A percentile compares a stretch with the other conserved stretches of the same genome.
Evolutionary conservation across 1,284 basidiomycete species (phyloP).

Genomic region (Trichosporon faecale): DNA sequence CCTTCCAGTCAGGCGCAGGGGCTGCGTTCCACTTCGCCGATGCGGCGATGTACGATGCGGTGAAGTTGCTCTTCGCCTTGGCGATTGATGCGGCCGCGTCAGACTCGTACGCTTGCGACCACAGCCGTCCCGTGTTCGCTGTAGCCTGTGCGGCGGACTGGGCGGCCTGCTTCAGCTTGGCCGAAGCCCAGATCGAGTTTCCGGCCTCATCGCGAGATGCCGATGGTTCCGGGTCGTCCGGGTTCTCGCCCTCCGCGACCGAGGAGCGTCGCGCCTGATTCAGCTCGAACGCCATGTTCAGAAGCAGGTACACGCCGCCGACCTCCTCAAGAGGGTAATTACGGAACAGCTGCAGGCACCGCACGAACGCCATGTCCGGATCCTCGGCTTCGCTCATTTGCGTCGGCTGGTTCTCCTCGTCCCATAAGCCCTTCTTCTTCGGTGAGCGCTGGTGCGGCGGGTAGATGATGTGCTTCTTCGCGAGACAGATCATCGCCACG

Average conservation of each 20-base stretch:
- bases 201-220: slow-evolving; percentile 16
- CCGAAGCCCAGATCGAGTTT: slow-evolving; percentile 17
- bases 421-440: slow-evolving; percentile 19
- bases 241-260: slow-evolving; percentile 28
- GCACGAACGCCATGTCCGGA: slow-evolving; percentile 31
- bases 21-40: slow-evolving; percentile 27
- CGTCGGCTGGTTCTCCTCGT: slow-evolving; percentile 14
- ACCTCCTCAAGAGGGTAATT: slow-evolving; percentile 34
- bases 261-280: slow-evolving; percentile 32
- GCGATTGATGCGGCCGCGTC: slow-evolving; percentile 30
- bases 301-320: slow-evolving; percentile 32
- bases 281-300: slow-evolving; percentile 37
- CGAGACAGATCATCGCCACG: slow-evolving; percentile 42
- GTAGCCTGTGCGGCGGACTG: slow-evolving; percentile 11
- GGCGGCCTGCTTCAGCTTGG: slow-evolving; percentile 17
- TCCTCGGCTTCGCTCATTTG: slow-evolving; percentile 24
- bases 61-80: slow-evolving; percentile 29
- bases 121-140: slow-evolving; percentile 19
- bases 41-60: slow-evolving; percentile 23
- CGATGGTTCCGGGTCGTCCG: slow-evolving; percentile 26
- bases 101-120: slow-evolving; percentile 28
- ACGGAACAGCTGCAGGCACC: slow-evolving; percentile 32
- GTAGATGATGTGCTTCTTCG: slow-evolving; percentile 28
- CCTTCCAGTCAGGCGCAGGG: slow-evolving; percentile 22
- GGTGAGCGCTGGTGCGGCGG: slow-evolving; percentile 17